Evolutionary conservation across 108 stramenopile species (phyloP), one percentile per base, ranked within the genome.

Genomic region (Cyclotella choctawhatcheeana): DNA sequence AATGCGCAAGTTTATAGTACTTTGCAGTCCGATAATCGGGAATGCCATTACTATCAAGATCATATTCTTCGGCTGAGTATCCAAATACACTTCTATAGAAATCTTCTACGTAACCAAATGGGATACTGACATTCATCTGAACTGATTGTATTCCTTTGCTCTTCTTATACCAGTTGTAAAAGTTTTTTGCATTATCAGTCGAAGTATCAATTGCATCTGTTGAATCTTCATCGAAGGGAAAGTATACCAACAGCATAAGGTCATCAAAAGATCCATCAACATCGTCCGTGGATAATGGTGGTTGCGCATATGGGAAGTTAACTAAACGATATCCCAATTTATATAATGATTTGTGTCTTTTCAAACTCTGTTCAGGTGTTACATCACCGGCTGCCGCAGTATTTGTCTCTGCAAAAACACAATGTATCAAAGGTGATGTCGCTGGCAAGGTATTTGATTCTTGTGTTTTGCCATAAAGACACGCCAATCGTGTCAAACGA

Each of bases 341-440:
- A 67, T 72, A 73, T 0, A 86, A 64, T 16, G 75, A 44, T 12
- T 76, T 61, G 56, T 86, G 85, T 24, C 85, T 73, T n/a, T 77
- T 44, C 18, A 67, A 55, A 62, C 67, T 65, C 45, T 83, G 53
- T 26, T 62, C 79, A 7, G 79, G 79, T 5, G 85, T 34, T n/a
- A 75, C 82, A 64, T 86, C 85, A 20, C 85, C 85, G 0, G 85
- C 82, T 3, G 74, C 63, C 6, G 71, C 59, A 18, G 85, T 83
- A 47, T 86, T 86, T 0, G 79, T 83, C 67, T 86, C 85, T 21
- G 85, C 85, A 45, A 86, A 81, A 45, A 86, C 74, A 16, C 79
- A 82, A 48, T 58, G 55, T n/a, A 76, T 33, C 50, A 47, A 35
- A 18, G 76, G 33, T 37, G n/a, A n/a, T n/a, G n/a, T n/a, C n/a